phyloP scores from a whole-genome alignment of 805 yeast genomes.

The Hanseniaspora thailandica region DNA sequence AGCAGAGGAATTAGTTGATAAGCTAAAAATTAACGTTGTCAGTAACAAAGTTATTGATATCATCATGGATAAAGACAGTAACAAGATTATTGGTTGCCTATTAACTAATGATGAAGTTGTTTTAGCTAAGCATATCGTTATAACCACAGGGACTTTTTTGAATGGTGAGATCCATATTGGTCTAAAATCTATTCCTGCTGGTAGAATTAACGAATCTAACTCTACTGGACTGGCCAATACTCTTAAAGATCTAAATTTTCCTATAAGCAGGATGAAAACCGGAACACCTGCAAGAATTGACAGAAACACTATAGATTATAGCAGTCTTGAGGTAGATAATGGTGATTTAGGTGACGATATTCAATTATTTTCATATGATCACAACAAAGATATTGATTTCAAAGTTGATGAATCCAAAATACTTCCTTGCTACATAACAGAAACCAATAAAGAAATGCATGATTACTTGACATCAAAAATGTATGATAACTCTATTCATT shows the following conservation, averaged over 20 bases:
- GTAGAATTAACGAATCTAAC: constrained; percentile 85
- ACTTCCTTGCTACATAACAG: constrained; percentile 61
- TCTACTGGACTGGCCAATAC: constrained; percentile 82
- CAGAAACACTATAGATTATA: constrained; percentile 57
- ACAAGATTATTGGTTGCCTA: constrained; percentile 55
- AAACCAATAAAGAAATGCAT: constrained; percentile 67
- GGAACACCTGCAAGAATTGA: constrained; percentile 94
- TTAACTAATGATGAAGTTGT: constrained; percentile 38
- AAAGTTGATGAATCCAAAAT: constrained; percentile 50
- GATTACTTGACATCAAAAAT: constrained; percentile 55
- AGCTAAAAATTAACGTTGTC: constrained; percentile 39
- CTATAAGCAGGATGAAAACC: constrained; percentile 80
- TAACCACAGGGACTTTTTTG: constrained; percentile 91
- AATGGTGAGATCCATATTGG: constrained; percentile 95
- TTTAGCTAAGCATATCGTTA: constrained; percentile 55
- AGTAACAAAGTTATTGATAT: constrained; percentile 80
- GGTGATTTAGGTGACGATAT: constrained; percentile 75
- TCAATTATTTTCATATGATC: constrained; percentile 50
- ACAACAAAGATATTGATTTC: constrained; percentile 67
- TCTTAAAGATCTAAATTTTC: constrained; percentile 62
- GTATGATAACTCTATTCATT: constrained; percentile 62
- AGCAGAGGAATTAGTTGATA: constrained; percentile 56
- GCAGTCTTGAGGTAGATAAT: constrained; percentile 49
- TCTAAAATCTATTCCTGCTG: constrained; percentile 65
- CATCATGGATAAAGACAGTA: constrained; percentile 38